Evolutionary conservation across 192 early-diverging fungal genomes (phyloP).

Genomic region (Lunasporangiospora selenospora): DNA sequence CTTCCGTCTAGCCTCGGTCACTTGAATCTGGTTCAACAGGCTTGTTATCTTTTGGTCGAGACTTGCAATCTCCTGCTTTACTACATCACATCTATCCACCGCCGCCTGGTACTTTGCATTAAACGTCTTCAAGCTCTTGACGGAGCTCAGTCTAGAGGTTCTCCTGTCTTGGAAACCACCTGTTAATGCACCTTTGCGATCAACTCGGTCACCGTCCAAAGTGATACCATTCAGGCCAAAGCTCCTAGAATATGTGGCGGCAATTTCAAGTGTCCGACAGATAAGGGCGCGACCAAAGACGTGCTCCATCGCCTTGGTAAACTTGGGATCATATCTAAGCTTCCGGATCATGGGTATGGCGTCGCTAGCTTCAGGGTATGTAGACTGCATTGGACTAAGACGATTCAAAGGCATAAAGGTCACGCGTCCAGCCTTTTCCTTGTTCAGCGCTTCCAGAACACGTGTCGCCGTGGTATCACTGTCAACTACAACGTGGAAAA

Average conservation of each 20-base stretch:
- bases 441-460: slow-evolving; percentile 66
- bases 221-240: slow-evolving; percentile 88
- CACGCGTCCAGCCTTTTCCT: slow-evolving; percentile 78
- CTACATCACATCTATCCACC: slow-evolving; percentile 29
- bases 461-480: slow-evolving; percentile 87
- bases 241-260: slow-evolving; percentile 75
- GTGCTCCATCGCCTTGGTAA: slow-evolving; percentile 82
- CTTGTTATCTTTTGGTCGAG: slow-evolving; percentile 71
- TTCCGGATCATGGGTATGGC: slow-evolving; percentile 86
- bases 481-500: slow-evolving; percentile 98
- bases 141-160: slow-evolving; percentile 77
- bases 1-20: slow-evolving; percentile 55
- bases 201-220: slow-evolving; percentile 91
- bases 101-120: slow-evolving; percentile 54
- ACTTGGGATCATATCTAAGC: slow-evolving; percentile 74
- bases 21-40: slow-evolving; percentile 64
- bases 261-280: slow-evolving; percentile 83
- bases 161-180: slow-evolving; percentile 87
- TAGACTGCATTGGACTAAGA: slow-evolving; percentile 62
- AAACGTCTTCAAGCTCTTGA: slow-evolving; percentile 62
- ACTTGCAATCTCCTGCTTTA: slow-evolving; percentile 62
- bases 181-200: slow-evolving; percentile 89
- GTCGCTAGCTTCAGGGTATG: slow-evolving; percentile 73
- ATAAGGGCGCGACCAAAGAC: slow-evolving; percentile 92
- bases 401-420: slow-evolving; percentile 98